These are phyloP conservation scores for Calvatia gigantea DNA, from an alignment of 768 basidiomycete genomes.

Conservation along the genomic window DNA sequence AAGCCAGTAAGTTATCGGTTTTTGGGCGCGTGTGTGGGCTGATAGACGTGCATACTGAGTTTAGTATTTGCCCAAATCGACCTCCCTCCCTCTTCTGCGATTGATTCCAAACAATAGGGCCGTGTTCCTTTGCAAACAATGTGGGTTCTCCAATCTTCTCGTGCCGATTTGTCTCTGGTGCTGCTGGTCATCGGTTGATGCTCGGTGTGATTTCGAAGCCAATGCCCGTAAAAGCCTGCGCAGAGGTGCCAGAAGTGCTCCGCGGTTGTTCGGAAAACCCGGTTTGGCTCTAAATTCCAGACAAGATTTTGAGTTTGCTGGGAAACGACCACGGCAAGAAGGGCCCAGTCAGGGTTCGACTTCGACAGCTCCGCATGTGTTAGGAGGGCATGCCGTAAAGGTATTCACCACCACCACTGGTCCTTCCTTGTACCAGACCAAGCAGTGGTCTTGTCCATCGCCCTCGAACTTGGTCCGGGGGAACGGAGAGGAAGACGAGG, in stretches of 20 bases:
- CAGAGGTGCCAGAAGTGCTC: slow-evolving; percentile 3
- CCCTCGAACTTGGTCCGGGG: neutral
- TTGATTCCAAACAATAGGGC: slow-evolving; percentile 3
- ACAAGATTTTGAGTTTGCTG: neutral
- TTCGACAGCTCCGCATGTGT: neutral
- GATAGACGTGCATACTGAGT: neutral
- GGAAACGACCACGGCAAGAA: neutral
- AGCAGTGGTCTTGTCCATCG: neutral
- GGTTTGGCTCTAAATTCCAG: neutral
- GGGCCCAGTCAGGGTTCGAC: neutral
- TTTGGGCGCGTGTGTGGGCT: neutral
- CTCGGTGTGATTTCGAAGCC: slow-evolving; percentile 1
- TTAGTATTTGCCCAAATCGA: slow-evolving; percentile 7
- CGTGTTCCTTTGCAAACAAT: slow-evolving; percentile 4
- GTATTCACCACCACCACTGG: neutral
- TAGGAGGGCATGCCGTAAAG: slow-evolving; percentile 1
- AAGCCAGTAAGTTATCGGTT: neutral
- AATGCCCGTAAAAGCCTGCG: neutral
- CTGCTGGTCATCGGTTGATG: slow-evolving; percentile 2
- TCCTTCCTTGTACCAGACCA: neutral
- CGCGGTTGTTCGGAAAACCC: slow-evolving; percentile 4
- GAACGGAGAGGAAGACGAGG: neutral
- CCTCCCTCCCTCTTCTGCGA: slow-evolving; percentile 3
- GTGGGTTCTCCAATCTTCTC: slow-evolving; percentile 5
- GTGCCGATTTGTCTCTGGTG: slow-evolving; percentile 3